A percentile compares a stretch with the other conserved stretches of the same genome.
Evolutionary conservation across 345 rosid species (phyloP).

Genomic region (Capsella bursapastoris): DNA sequence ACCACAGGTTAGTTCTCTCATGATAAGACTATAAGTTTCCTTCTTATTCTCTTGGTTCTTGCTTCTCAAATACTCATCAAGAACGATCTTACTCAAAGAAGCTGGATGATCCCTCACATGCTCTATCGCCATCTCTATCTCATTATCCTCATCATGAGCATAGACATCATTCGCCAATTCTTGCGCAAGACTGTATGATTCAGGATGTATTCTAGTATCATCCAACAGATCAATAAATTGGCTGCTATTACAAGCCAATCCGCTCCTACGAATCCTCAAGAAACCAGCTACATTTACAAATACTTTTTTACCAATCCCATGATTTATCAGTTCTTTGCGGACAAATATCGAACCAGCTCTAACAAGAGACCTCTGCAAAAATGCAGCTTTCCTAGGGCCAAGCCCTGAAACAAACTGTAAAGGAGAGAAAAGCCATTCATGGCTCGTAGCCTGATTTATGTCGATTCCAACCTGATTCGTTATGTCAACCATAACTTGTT

Average conservation of each 20-base stretch:
- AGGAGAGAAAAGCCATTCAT: conserved; percentile 85
- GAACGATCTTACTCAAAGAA: conserved; percentile 54
- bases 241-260: conserved; percentile 76
- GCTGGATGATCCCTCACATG: conserved; percentile 72
- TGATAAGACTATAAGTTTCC: conserved; percentile 64
- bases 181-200: conserved; percentile 76
- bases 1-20: conserved; percentile 70
- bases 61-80: conserved; percentile 52
- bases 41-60: conserved; percentile 58
- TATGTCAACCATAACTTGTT: conserved; percentile 80
- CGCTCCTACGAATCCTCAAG: conserved; percentile 80
- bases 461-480: conserved; percentile 88
- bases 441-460: conserved; percentile 73
- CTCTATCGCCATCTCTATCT: conserved; percentile 85
- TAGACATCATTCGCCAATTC: conserved; percentile 79
- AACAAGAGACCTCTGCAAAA: conserved; percentile 81
- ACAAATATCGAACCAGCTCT: conserved; percentile 76
- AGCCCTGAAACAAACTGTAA: conserved; percentile 84
- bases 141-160: conserved; percentile 71
- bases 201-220: conserved; percentile 92
- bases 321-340: conserved; percentile 69
- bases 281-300: conserved; percentile 85
- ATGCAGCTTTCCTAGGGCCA: conserved; percentile 87
- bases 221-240: conserved; percentile 82
- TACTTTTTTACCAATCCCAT: conserved; percentile 79